These are phyloP conservation scores for Myxozyma geophila DNA, from an alignment of 805 yeast species.

Conservation along the genomic window DNA sequence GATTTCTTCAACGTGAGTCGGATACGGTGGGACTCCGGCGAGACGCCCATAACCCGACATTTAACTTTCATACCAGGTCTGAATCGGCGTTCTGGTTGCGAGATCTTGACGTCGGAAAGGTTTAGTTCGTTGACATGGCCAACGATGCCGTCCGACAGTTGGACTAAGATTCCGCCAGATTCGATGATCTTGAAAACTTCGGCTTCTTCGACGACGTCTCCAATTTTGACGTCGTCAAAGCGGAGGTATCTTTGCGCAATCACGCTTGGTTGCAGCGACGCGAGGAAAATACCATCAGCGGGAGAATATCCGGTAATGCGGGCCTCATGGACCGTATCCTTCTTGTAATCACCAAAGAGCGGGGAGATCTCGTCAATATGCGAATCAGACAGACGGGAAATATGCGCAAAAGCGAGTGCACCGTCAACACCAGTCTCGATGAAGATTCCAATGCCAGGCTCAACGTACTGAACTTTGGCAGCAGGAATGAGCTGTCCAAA, in stretches of 20 bases:
- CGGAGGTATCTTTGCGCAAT: slow-evolving; percentile 69
- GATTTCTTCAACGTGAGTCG: slow-evolving; percentile 81
- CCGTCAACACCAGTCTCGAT: slow-evolving; percentile 56
- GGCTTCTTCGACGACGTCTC: slow-evolving; percentile 61
- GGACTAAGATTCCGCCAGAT: slow-evolving; percentile 69
- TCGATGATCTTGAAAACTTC: slow-evolving; percentile 62
- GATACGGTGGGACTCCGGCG: slow-evolving; percentile 54
- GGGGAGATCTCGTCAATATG: slow-evolving; percentile 43
- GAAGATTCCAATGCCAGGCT: slow-evolving; percentile 47
- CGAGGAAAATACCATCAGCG: slow-evolving; percentile 66
- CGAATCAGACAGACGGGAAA: slow-evolving; percentile 62
- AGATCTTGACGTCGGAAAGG: slow-evolving; percentile 80
- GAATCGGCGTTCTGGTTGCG: slow-evolving; percentile 90
- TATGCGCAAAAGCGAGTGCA: slow-evolving; percentile 73
- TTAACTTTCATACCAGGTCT: slow-evolving; percentile 80
- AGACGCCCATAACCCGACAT: slow-evolving; percentile 67
- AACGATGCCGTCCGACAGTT: slow-evolving; percentile 63
- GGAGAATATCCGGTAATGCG: slow-evolving; percentile 73
- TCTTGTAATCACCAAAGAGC: slow-evolving; percentile 48
- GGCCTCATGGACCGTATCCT: slow-evolving; percentile 73
- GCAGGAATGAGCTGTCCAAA: slow-evolving; percentile 68
- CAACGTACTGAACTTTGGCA: slow-evolving; percentile 62
- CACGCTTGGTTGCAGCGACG: slow-evolving; percentile 70
- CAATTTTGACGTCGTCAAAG: slow-evolving; percentile 73
- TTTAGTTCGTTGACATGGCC: slow-evolving; percentile 78